phyloP scores from a whole-genome alignment of 768 basidiomycete genomes.

The Pisolithus sp. region DNA sequence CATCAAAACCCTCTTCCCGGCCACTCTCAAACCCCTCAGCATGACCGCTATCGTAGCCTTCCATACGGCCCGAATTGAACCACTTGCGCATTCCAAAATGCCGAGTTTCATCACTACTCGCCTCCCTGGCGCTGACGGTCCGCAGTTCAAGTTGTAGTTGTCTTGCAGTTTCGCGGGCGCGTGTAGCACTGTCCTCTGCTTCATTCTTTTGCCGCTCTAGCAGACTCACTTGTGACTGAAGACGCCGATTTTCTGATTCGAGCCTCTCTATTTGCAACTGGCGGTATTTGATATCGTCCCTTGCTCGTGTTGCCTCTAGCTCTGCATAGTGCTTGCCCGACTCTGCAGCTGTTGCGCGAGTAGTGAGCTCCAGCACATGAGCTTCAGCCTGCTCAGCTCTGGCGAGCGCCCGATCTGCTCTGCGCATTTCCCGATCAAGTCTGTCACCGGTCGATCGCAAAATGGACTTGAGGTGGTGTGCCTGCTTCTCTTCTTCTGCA shows the following conservation, averaged over 20 bases:
- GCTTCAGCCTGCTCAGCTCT: slow-evolving; percentile 49
- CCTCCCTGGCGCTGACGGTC: slow-evolving; percentile 39
- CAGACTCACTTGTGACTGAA: slow-evolving; percentile 22
- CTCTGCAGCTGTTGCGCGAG: slow-evolving; percentile 37
- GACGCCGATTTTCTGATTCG: slow-evolving; percentile 38
- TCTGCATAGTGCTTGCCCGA: slow-evolving; percentile 33
- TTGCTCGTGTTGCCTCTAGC: slow-evolving; percentile 34
- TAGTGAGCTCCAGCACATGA: slow-evolving; percentile 36
- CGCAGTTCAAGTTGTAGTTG: slow-evolving; percentile 39
- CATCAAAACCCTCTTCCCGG: slow-evolving; percentile 33
- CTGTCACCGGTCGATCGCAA: slow-evolving; percentile 46
- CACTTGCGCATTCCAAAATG: slow-evolving; percentile 36
- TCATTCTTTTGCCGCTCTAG: slow-evolving; percentile 34
- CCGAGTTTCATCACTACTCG: slow-evolving; percentile 37
- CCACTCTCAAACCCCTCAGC: slow-evolving; percentile 43
- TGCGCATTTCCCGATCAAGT: slow-evolving; percentile 50
- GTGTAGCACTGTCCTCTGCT: slow-evolving; percentile 38
- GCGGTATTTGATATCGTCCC: slow-evolving; percentile 42
- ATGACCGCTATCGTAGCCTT: slow-evolving; percentile 43
- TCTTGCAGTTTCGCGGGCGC: slow-evolving; percentile 38
- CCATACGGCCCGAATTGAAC: slow-evolving; percentile 38
- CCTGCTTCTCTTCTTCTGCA: slow-evolving; percentile 52
- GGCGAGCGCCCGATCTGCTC: slow-evolving; percentile 44
- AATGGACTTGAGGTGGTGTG: slow-evolving; percentile 46
- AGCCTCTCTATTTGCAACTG: slow-evolving; percentile 41